Percentiles rank a stretch among this genome's conserved stretches.
Evolutionary conservation across 2,329 filamentous ascomycete genomes (phyloP).

Genomic region (Fusarium zealandicum): DNA sequence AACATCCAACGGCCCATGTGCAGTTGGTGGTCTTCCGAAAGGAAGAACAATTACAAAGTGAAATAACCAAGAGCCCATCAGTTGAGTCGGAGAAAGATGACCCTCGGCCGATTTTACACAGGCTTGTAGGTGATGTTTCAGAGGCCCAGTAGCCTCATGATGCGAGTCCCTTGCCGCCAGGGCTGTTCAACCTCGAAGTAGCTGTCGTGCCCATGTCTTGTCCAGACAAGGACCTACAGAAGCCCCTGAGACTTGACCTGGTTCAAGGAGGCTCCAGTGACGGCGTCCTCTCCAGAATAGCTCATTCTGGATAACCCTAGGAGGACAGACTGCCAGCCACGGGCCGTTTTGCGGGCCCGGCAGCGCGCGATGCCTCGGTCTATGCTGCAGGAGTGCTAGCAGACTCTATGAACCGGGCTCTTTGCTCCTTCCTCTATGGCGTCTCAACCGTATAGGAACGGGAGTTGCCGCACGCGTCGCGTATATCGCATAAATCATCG

Average conservation of each 20-base stretch:
- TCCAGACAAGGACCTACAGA: too few relatives aligned
- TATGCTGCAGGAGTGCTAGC: not conserved
- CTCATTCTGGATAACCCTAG: slow-evolving; percentile 5
- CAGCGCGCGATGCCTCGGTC: not conserved
- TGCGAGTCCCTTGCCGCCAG: not conserved
- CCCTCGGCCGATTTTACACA: slow-evolving; percentile 26
- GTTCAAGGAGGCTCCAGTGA: slow-evolving; percentile 12
- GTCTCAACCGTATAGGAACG: not conserved
- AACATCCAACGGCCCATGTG: slow-evolving; percentile 32
- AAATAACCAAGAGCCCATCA: slow-evolving; percentile 30
- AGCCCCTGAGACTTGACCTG: slow-evolving; percentile 11
- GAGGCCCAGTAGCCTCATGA: slow-evolving; percentile 23
- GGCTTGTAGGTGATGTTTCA: not conserved
- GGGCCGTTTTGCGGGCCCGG: too few relatives aligned
- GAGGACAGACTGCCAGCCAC: not conserved
- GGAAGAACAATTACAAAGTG: slow-evolving; percentile 25
- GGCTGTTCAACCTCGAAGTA: too few relatives aligned
- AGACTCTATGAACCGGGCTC: not conserved
- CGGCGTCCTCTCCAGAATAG: slow-evolving; percentile 3
- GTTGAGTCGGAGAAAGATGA: slow-evolving; percentile 15
- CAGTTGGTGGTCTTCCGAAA: slow-evolving; percentile 33
- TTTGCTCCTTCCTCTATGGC: not conserved
- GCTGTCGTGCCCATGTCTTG: too few relatives aligned
- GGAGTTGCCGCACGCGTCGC: not conserved
- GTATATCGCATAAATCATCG: slow-evolving; percentile 19